Evolutionary conservation across 208 protist genomes (phyloP), one percentile per base, ranked within the genome.

Genomic region (Trypanosoma theileri): DNA sequence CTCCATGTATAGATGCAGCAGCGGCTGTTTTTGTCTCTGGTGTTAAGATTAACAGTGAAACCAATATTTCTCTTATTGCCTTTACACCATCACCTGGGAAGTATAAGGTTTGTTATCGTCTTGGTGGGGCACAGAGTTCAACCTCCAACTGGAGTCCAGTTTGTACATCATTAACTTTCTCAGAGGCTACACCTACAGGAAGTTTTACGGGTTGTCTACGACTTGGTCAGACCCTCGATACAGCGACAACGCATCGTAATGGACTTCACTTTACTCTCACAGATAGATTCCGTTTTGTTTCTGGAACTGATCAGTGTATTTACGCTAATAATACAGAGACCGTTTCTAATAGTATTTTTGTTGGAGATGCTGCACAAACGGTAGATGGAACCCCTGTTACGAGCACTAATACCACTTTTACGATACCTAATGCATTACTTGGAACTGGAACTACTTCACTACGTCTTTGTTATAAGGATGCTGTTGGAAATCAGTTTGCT

Each of bases 21-120:
- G 78, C 68, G 19, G 75, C 68, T 17, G 80, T 96, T 42, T 91
- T 87, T 72, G 77, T 65, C 1, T 82, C 65, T 19, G 42, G 42
- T 6, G 61, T 59, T 16, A 51, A 65, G 11, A 67, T 71, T 45
- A 31, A 60, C 0, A 59, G 67, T 19, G 41, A 48, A 28, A 41
- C 41, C 1, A 69, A 59, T 19, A 69, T 73, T 22, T 59, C 51
- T 16, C 71, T 81, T 8, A 75, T 94, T 55, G 77, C 77, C 66
- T 95, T 92, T 66, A 68, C 84, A 12, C 76, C 81, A 24, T 59
- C 58, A 44, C 53, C 66, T 1, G 87, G 87, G 9, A 69, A 16
- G 53, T 94, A 84, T 69, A 94, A 94, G 67, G 44, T 96, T 72
- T 96, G 92, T 79, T 95, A 96, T 71, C 88, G 85, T 70, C 80